Evolutionary conservation across 2,329 filamentous ascomycete species (phyloP).

Genomic region (Sclerotinia glacialis): DNA sequence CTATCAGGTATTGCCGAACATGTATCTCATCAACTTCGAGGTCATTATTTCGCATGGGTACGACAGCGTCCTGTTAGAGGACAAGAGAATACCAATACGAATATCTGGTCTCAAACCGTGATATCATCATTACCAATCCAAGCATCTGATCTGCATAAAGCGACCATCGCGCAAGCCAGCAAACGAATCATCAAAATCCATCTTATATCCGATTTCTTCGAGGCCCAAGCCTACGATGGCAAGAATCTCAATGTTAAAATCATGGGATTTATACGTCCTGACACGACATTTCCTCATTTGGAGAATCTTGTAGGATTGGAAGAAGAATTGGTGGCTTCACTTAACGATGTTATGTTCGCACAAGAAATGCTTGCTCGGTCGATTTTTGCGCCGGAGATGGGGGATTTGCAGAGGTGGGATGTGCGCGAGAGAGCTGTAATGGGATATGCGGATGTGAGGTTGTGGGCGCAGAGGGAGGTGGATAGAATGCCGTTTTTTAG

Average conservation of each 20-base stretch:
- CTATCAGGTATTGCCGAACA: constrained; percentile 52
- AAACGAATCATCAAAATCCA: constrained; percentile 52
- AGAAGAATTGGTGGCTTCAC: constrained; percentile 42
- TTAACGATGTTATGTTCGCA: constrained; percentile 42
- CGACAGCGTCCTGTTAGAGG: constrained; percentile 35
- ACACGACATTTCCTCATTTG: constrained; percentile 43
- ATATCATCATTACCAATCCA: constrained; percentile 55
- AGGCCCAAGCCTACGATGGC: constrained; percentile 44
- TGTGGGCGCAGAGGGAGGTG: constrained; percentile 52
- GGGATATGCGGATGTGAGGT: constrained; percentile 48
- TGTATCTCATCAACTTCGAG: constrained; percentile 53
- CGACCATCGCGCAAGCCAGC: constrained; percentile 44
- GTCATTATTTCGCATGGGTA: constrained; percentile 65
- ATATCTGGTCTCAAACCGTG: constrained; percentile 58
- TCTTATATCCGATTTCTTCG: constrained; percentile 51
- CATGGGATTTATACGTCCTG: constrained; percentile 57
- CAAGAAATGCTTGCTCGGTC: constrained; percentile 42
- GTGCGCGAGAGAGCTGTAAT: constrained; percentile 42
- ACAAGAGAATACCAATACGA: constrained; percentile 21
- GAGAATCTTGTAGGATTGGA: constrained; percentile 38
- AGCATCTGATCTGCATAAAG: constrained; percentile 35
- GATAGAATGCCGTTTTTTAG: constrained; percentile 59
- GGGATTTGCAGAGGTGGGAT: constrained; percentile 43
- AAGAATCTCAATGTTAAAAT: constrained; percentile 52
- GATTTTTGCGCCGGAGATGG: constrained; percentile 41